Evolutionary conservation across 805 yeast species (phyloP).

Genomic region (Candida suzukii): DNA sequence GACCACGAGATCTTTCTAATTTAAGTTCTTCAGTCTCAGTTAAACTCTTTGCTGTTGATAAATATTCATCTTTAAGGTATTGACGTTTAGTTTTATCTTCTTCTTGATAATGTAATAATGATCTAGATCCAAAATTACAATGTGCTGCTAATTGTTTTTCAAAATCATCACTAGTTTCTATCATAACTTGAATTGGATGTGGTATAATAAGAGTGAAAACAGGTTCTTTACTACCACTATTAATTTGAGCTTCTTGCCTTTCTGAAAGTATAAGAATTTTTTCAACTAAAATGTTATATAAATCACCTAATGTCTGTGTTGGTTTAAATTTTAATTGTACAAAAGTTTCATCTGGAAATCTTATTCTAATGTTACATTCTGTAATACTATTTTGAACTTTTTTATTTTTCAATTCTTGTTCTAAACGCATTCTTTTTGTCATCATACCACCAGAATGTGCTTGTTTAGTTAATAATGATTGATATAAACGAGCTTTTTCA

Average conservation of each 20-base stretch:
- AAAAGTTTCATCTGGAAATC: conserved; percentile 50
- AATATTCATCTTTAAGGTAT: conserved; percentile 16
- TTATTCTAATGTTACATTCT: conserved; percentile 39
- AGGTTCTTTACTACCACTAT: conserved; percentile 13
- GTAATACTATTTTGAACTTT: conserved; percentile 11
- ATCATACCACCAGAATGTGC: conserved; percentile 31
- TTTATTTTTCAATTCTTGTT: conserved; percentile 20
- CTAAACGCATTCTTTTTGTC: conserved; percentile 26
- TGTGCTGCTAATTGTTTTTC: conserved; percentile 27
- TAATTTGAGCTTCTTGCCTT: conserved; percentile 22
- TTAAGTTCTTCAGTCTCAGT: conserved; percentile 19
- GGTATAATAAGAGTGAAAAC: conserved; percentile 32
- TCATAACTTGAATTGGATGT: conserved; percentile 37
- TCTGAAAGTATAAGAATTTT: conserved; percentile 24
- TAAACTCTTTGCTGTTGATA: conserved; percentile 16
- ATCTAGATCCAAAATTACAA: conserved; percentile 33
- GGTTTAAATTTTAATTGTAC: conserved; percentile 45
- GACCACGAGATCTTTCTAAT: conserved; percentile 10
- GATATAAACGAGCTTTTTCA: conserved; percentile 48
- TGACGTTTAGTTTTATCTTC: conserved; percentile 8
- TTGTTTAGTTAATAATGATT: conserved; percentile 35
- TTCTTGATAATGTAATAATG: conserved; percentile 17
- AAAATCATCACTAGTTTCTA: conserved; percentile 13
- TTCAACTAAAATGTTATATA: conserved; percentile 11
- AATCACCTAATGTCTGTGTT: conserved; percentile 28